Conservation (phyloP, 2,329 filamentous ascomycete genomes). For the Talaromyces funiculosus region DNA sequence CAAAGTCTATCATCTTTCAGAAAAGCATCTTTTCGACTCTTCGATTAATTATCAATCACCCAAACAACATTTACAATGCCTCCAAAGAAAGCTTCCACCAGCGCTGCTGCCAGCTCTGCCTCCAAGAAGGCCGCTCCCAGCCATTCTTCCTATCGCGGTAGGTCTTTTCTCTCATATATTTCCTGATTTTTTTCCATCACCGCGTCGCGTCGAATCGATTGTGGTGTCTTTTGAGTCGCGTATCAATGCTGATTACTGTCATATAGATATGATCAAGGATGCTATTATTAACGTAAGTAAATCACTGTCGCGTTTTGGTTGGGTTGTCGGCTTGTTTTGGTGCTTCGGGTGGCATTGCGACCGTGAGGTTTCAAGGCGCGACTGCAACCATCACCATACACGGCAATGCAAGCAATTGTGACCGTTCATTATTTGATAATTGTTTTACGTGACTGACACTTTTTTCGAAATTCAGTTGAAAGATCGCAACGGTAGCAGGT, state of each 20-base stretch:
- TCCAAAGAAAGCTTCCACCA: conserved; percentile 56
- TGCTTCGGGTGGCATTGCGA: conserved; percentile 16
- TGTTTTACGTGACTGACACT: not conserved
- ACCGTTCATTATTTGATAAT: not conserved
- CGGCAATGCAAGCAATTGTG: not conserved
- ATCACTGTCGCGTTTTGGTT: conserved; percentile 43
- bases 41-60: conserved; percentile 15
- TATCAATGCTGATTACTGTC: conserved; percentile 47
- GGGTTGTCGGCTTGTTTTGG: conserved; percentile 4
- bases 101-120: conserved; percentile 40
- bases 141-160: conserved; percentile 64
- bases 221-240: conserved; percentile 45
- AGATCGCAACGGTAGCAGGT: conserved; percentile 66
- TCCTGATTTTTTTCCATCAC: conserved; percentile 40
- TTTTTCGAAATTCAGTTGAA: conserved; percentile 52
- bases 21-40: conserved; percentile 13
- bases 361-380: conserved; percentile 23
- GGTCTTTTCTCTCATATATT: conserved; percentile 27
- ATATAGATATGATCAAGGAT: conserved; percentile 66
- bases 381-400: conserved; percentile 9
- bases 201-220: conserved; percentile 40
- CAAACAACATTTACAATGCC: conserved; percentile 48
- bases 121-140: conserved; percentile 55
- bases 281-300: conserved; percentile 64
- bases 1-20: not conserved